phyloP scores from a whole-genome alignment of 2,329 filamentous ascomycete genomes.

The Fusarium sp. region DNA sequence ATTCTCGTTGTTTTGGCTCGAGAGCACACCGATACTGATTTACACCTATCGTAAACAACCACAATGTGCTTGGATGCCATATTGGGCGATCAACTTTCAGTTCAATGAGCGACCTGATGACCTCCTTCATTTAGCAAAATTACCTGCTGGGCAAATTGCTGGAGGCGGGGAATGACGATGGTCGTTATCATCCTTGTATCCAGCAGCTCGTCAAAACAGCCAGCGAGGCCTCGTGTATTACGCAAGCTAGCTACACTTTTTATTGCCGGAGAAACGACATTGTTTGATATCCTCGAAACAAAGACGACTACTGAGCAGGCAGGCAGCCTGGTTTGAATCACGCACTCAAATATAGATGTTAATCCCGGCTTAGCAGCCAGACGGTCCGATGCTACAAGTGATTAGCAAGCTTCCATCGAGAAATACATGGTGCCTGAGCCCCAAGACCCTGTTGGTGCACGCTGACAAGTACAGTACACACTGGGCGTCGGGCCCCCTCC shows the following conservation, averaged over 20 bases:
- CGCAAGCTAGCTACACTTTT: conserved; percentile 38
- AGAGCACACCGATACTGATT: conserved; percentile 29
- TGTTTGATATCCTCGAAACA: neutral
- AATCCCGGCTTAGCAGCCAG: conserved; percentile 9
- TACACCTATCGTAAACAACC: conserved; percentile 1
- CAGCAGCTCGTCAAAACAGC: conserved; percentile 20
- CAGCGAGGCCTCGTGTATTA: conserved; percentile 38
- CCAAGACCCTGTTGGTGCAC: conserved; percentile 20
- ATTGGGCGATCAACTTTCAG: conserved; percentile 2
- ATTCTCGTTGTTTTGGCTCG: conserved; percentile 8
- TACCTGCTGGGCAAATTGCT: conserved; percentile 7
- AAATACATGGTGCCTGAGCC: conserved; percentile 16
- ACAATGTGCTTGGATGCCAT: neutral
- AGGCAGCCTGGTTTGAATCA: conserved; percentile 24
- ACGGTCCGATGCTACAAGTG: conserved; percentile 8
- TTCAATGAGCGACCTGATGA: neutral
- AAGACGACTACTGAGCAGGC: conserved; percentile 1
- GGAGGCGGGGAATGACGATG: conserved; percentile 24
- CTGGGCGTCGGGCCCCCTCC: neutral
- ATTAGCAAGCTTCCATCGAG: neutral
- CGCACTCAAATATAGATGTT: conserved; percentile 5
- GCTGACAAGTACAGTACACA: neutral
- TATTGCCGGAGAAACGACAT: conserved; percentile 2
- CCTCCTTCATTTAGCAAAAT: conserved; percentile 10
- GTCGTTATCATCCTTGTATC: conserved; percentile 21